These are phyloP conservation scores for Heterotrichella gracilis DNA, from an alignment of 352 stramenopile species.

Conservation along the genomic window DNA sequence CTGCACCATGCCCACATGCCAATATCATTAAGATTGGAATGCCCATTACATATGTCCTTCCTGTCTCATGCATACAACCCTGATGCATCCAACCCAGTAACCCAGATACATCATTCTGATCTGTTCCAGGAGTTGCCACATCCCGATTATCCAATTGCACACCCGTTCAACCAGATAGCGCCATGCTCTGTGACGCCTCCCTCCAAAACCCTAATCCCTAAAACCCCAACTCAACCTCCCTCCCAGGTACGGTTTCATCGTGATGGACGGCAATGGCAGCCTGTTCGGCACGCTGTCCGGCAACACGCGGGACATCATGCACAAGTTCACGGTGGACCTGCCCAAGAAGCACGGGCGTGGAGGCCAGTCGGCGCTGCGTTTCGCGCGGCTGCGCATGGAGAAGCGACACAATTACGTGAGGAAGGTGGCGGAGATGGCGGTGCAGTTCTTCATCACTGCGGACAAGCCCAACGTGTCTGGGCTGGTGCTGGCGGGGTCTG, in stretches of 20 bases:
- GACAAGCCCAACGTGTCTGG: slow-evolving; percentile 82
- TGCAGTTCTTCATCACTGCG: slow-evolving; percentile 89
- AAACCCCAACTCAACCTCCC: too few species aligned
- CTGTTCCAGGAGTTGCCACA: too few species aligned
- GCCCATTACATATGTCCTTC: too few species aligned
- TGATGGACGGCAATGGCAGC: slow-evolving; percentile 96
- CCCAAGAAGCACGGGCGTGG: slow-evolving; percentile 96
- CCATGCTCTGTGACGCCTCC: too few species aligned
- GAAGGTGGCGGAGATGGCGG: slow-evolving; percentile 84
- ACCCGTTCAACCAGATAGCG: too few species aligned
- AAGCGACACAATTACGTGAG: slow-evolving; percentile 98
- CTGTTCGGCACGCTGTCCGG: slow-evolving; percentile 84
- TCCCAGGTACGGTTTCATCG: slow-evolving; percentile 96
- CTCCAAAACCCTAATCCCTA: too few species aligned
- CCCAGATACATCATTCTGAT: too few species aligned
- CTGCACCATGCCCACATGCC: too few species aligned
- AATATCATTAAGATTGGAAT: too few species aligned
- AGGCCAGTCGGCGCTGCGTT: slow-evolving; percentile 95
- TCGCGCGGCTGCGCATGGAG: slow-evolving; percentile 87
- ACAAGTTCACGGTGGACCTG: slow-evolving; percentile 45
- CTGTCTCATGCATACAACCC: too few species aligned
- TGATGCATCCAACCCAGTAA: too few species aligned
- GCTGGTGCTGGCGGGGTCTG: slow-evolving; percentile 79
- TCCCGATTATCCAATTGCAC: too few species aligned
- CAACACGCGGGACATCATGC: slow-evolving; percentile 34